Percentiles rank a stretch among this genome's conserved stretches.
phyloP scores from a whole-genome alignment of 2,329 filamentous ascomycete species.

The Colletotrichum melonis region DNA sequence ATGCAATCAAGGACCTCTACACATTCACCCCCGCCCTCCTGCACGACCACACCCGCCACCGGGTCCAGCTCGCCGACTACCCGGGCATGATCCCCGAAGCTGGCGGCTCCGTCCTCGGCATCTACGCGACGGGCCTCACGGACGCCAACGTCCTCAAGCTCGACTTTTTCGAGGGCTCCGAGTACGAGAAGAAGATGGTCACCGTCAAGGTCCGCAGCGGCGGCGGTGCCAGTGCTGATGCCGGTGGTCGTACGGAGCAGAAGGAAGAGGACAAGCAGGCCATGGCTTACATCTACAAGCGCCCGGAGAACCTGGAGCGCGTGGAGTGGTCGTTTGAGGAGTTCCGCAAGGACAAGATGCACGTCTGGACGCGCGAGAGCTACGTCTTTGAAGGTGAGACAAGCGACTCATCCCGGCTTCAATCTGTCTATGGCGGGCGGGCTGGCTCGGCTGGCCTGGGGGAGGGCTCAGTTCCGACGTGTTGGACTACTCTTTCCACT shows the following conservation, averaged over 20 bases:
- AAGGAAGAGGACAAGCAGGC: constrained; percentile 62
- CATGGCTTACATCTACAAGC: constrained; percentile 74
- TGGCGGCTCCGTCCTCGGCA: constrained; percentile 75
- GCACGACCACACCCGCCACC: constrained; percentile 75
- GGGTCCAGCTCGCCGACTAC: constrained; percentile 79
- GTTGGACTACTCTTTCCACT: not conserved
- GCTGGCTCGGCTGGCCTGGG: not conserved
- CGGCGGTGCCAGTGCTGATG: constrained; percentile 42
- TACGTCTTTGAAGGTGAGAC: constrained; percentile 56
- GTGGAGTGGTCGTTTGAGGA: constrained; percentile 89
- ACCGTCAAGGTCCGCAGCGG: constrained; percentile 59
- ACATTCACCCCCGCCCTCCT: constrained; percentile 81
- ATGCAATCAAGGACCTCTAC: constrained; percentile 66
- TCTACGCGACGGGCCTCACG: constrained; percentile 82
- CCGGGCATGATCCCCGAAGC: constrained; percentile 76
- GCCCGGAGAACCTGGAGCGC: constrained; percentile 68
- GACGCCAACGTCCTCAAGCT: constrained; percentile 79
- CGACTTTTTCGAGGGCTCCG: constrained; percentile 83
- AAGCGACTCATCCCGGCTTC: not conserved
- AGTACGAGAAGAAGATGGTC: constrained; percentile 73
- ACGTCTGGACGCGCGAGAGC: constrained; percentile 63
- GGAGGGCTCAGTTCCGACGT: too few relatives aligned
- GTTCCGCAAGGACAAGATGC: constrained; percentile 81
- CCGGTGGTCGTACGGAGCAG: constrained; percentile 47
- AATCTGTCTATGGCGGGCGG: not conserved